phyloP scores from a whole-genome alignment of 441 rosid genomes.

The Iberis amara region DNA sequence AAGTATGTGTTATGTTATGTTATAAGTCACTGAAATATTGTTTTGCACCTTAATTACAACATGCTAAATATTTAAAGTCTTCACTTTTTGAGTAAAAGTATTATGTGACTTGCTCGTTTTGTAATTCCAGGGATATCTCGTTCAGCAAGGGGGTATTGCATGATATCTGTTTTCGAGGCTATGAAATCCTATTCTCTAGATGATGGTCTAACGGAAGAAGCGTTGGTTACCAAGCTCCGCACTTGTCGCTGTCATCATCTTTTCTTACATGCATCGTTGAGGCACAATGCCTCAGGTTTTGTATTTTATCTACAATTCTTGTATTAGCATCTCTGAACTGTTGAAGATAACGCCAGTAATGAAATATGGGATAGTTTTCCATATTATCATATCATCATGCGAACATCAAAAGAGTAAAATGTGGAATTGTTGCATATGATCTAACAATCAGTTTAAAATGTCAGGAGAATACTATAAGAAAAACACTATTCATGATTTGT shows the following conservation, averaged over 20 bases:
- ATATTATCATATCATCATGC: background rate
- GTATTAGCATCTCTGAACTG: background rate
- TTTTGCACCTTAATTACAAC: background rate
- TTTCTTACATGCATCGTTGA: conserved; percentile 78
- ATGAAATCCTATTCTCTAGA: conserved; percentile 91
- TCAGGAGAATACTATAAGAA: background rate
- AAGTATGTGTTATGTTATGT: conserved; percentile 24
- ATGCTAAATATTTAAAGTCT: background rate
- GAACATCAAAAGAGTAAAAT: background rate
- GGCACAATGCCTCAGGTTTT: conserved; percentile 78
- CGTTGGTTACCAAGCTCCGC: conserved; percentile 87
- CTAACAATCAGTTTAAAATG: background rate
- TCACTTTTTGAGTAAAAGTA: background rate
- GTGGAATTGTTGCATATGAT: conserved; percentile 10
- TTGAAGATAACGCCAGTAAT: background rate
- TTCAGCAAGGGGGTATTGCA: conserved; percentile 90
- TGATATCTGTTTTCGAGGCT: conserved; percentile 76
- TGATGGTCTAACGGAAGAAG: conserved; percentile 96
- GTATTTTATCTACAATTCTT: background rate
- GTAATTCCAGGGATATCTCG: conserved; percentile 65
- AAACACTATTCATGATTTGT: background rate
- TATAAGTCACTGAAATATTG: conserved; percentile 14
- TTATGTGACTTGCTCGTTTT: conserved; percentile 11
- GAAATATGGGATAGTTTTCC: background rate
- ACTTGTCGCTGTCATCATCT: conserved; percentile 82